phyloP scores from a whole-genome alignment of 2,329 filamentous ascomycete genomes.

The Fusarium sublunatum region DNA sequence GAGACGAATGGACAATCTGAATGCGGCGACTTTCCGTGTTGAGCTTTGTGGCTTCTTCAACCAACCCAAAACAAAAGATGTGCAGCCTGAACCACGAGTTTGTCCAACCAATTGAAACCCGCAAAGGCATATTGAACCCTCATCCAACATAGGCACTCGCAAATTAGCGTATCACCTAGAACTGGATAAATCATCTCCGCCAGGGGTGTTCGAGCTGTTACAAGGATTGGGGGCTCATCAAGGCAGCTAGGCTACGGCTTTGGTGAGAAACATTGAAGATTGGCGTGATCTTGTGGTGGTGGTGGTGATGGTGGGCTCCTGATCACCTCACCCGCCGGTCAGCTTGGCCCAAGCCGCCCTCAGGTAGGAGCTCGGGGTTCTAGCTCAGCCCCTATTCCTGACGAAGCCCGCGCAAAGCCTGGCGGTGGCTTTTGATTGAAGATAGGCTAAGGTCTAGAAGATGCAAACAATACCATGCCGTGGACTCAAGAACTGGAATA shows the following conservation, averaged over 20 bases:
- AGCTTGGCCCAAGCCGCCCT: conserved; percentile 15
- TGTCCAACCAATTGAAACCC: conserved; percentile 29
- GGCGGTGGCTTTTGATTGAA: conserved; percentile 34
- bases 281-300: conserved; percentile 35
- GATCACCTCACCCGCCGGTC: conserved; percentile 44
- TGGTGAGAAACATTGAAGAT: conserved; percentile 28
- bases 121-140: conserved; percentile 27
- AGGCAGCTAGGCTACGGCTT: conserved; percentile 17
- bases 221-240: conserved; percentile 26
- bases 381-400: conserved; percentile 39
- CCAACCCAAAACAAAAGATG: conserved; percentile 19
- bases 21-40: conserved; percentile 24
- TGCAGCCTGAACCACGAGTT: conserved; percentile 22
- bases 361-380: conserved; percentile 23
- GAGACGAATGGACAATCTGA: conserved; percentile 32
- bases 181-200: conserved; percentile 34
- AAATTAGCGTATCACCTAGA: conserved; percentile 29
- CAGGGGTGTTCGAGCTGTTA: conserved; percentile 33
- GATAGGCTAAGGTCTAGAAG: conserved; percentile 32
- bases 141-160: conserved; percentile 6
- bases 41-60: conserved; percentile 17
- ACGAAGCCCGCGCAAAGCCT: conserved; percentile 32
- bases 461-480: conserved; percentile 30
- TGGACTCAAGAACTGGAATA: conserved; percentile 23
- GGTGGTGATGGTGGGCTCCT: conserved; percentile 42